Evolutionary conservation across 441 rosid genomes (phyloP).

Genomic region (Isatis lusitanica): DNA sequence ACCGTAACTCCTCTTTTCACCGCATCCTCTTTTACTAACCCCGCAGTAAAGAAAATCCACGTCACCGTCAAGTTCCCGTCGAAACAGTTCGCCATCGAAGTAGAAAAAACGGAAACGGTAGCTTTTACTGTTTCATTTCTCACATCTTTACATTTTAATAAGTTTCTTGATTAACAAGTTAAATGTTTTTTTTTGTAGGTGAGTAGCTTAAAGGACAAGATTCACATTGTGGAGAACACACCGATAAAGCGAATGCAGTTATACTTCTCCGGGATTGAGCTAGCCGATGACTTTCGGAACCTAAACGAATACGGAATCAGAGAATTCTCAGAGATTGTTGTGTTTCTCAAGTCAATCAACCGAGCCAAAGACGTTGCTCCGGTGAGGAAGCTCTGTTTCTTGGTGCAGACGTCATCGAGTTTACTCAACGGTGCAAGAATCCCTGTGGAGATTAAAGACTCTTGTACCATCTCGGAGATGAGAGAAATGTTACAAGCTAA

Average conservation of each 20-base stretch:
- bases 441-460: constrained; percentile 65
- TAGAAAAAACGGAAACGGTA: constrained; percentile 72
- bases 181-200: constrained; percentile 11
- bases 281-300: constrained; percentile 67
- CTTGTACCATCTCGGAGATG: constrained; percentile 54
- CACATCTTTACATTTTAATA: background rate
- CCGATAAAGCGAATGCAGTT: constrained; percentile 64
- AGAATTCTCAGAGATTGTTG: constrained; percentile 62
- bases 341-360: constrained; percentile 47
- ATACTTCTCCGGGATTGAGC: constrained; percentile 54
- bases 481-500: constrained; percentile 47
- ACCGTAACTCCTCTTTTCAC: constrained; percentile 42
- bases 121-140: background rate
- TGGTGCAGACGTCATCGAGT: constrained; percentile 68
- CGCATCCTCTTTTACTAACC: background rate
- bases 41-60: constrained; percentile 12
- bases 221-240: constrained; percentile 60
- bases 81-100: constrained; percentile 47
- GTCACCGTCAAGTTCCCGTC: constrained; percentile 59
- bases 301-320: constrained; percentile 62
- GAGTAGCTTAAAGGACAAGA: constrained; percentile 76
- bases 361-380: constrained; percentile 46
- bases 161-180: constrained; percentile 12
- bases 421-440: constrained; percentile 64
- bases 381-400: constrained; percentile 41